phyloP scores from a whole-genome alignment of 108 stramenopile species.

The Pseudonitzschia multistriata region DNA sequence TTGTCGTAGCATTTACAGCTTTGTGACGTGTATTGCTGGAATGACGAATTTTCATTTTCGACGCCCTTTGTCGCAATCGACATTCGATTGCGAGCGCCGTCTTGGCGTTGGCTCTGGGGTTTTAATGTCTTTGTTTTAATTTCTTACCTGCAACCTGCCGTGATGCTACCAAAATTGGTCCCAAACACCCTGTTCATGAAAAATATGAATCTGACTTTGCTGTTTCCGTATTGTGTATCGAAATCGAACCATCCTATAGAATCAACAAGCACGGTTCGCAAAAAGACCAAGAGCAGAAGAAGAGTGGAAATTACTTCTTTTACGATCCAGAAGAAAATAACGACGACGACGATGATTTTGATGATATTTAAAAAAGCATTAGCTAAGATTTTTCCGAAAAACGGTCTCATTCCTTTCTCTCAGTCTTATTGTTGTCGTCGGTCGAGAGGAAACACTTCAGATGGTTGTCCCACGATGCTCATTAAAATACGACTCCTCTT shows the following conservation, averaged over 20 bases:
- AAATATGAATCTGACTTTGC: slow-evolving; percentile 15
- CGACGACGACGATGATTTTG: slow-evolving; percentile 56
- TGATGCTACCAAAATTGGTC: neutral
- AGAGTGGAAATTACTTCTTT: slow-evolving; percentile 96
- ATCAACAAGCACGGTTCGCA: slow-evolving; percentile 94
- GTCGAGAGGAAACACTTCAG: neutral
- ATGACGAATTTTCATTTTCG: slow-evolving; percentile 49
- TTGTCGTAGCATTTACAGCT: neutral
- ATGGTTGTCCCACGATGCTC: neutral
- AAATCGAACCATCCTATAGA: slow-evolving; percentile 35
- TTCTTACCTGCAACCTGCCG: slow-evolving; percentile 45
- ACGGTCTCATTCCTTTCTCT: neutral
- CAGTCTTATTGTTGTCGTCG: neutral
- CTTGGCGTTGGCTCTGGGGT: slow-evolving; percentile 58
- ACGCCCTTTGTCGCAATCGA: slow-evolving; percentile 33
- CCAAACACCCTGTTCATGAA: neutral
- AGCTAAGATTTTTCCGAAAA: neutral
- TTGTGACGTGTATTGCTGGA: slow-evolving; percentile 25
- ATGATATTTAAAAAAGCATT: slow-evolving; percentile 31
- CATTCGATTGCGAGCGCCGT: slow-evolving; percentile 40
- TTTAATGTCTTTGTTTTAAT: slow-evolving; percentile 75
- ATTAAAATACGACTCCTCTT: too few species aligned
- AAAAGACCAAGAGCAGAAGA: slow-evolving; percentile 97
- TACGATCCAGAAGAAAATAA: slow-evolving; percentile 85
- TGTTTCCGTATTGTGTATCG: neutral